Conservation (phyloP, 345 rosid genomes). For the Gossypium herbaceum region DNA sequence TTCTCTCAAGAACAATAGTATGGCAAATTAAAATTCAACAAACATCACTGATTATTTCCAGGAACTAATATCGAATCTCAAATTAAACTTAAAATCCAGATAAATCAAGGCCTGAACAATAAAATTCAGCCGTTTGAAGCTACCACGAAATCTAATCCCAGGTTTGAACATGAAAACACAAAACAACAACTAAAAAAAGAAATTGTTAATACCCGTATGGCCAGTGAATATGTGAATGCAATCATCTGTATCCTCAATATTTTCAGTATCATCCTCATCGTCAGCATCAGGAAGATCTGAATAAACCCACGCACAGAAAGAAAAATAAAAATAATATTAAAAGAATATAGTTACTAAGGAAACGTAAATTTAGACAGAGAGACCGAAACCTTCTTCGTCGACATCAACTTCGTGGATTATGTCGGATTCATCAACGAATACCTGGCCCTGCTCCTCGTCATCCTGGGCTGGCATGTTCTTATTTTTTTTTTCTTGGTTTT, state of each 20-base stretch:
- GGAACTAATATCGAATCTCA: neutral
- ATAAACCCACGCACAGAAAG: neutral
- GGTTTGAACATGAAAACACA: neutral
- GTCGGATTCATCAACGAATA: constrained; percentile 78
- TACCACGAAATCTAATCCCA: neutral
- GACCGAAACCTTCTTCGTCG: constrained; percentile 68
- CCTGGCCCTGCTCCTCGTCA: constrained; percentile 53
- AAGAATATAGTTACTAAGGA: neutral
- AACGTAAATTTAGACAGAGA: neutral
- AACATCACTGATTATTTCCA: neutral
- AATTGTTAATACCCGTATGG: constrained; percentile 50
- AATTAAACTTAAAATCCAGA: neutral
- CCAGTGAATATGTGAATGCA: constrained; percentile 88
- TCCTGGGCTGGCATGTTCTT: constrained; percentile 27
- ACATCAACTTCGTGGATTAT: constrained; percentile 59
- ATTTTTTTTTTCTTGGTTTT: neutral
- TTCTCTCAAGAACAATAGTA: neutral
- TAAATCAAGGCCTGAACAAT: neutral
- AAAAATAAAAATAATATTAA: neutral
- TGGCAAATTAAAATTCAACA: neutral
- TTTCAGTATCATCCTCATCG: neutral
- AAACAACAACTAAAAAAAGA: neutral
- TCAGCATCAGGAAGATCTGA: constrained; percentile 81
- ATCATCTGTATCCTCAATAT: constrained; percentile 55
- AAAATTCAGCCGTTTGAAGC: neutral